Evolutionary conservation across 75 land plant genomes (phyloP), one percentile per base, ranked within the genome.

Genomic region (Isoetes taiwanensis): DNA sequence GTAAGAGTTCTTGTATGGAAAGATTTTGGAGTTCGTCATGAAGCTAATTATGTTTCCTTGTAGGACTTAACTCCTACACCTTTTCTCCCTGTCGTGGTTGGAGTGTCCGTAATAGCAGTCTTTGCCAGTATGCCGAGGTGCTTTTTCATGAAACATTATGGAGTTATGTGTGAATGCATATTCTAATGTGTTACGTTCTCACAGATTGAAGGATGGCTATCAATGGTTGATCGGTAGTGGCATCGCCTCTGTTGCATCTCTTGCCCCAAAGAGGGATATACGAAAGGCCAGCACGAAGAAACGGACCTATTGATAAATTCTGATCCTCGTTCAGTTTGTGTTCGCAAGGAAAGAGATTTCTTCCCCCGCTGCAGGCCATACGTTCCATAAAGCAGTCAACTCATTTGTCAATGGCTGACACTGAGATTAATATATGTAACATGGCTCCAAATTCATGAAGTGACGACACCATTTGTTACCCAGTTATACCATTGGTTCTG

Each of bases 1-100:
- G 96, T 76, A 71, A 41, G 56, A 33, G 29, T 1, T 54, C 6
- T 25, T 4, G 28, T 19, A 54, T 24, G 30, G 4, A 29, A 17
- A 0, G 21, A 30, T n/a, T 8, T 25, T 29, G 11, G 1, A 3
- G 17, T 29, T 9, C 30, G 2, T 54, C 3, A 54, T 5, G 33
- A 54, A 16, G 12, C 33, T 30, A 23, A 24, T 5, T 24, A 3
- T 14, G 50, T 43, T 4, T 3, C 2, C 3, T 39, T 58, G 41
- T 80, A 89, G 96, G 97, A 90, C 28, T 50, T 78, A 52, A 80
- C 86, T 46, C 68, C 93, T 4, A 86, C 87, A 5, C 86, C 86
- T n/a, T 75, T 86, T 10, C 65, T 79, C 40, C 97, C 97, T 16
- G 76, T 90, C 3, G 59, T 90, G 31, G 68, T 74, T 34, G 91